Conservation (phyloP, 1,139 yeast species). For the Lodderomyces metapsilosis region DNA sequence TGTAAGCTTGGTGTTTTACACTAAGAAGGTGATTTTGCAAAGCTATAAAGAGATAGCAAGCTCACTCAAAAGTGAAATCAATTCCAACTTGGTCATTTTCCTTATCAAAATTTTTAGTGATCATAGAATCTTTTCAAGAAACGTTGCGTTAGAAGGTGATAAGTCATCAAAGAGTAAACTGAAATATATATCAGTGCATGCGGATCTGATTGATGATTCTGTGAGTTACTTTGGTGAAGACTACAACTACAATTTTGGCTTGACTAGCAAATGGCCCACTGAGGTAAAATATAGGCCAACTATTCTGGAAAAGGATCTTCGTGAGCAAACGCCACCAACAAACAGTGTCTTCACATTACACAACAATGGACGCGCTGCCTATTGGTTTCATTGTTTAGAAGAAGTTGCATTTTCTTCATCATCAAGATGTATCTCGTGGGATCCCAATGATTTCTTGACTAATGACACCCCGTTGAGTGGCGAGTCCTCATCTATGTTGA, state of each 20-base stretch:
- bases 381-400: slow-evolving; percentile 39
- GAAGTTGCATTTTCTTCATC: slow-evolving; percentile 22
- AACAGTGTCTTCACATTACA: background rate
- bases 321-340: background rate
- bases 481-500: slow-evolving; percentile 29
- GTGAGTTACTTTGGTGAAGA: slow-evolving; percentile 31
- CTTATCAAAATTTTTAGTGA: slow-evolving; percentile 42
- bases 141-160: slow-evolving; percentile 18
- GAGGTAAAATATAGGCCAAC: background rate
- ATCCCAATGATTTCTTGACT: slow-evolving; percentile 31
- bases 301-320: background rate
- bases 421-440: slow-evolving; percentile 32
- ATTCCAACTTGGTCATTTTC: slow-evolving; percentile 41
- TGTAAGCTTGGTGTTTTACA: slow-evolving; percentile 32
- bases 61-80: slow-evolving; percentile 35
- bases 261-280: slow-evolving; percentile 30
- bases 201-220: slow-evolving; percentile 24
- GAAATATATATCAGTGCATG: slow-evolving; percentile 19
- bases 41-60: slow-evolving; percentile 32
- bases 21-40: slow-evolving; percentile 35
- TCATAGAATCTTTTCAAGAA: slow-evolving; percentile 31
- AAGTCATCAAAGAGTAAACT: slow-evolving; percentile 25
- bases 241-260: slow-evolving; percentile 37
- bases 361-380: background rate
- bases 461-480: slow-evolving; percentile 25